phyloP scores from a whole-genome alignment of 768 basidiomycete genomes.

The Collybiopsis luxurians region DNA sequence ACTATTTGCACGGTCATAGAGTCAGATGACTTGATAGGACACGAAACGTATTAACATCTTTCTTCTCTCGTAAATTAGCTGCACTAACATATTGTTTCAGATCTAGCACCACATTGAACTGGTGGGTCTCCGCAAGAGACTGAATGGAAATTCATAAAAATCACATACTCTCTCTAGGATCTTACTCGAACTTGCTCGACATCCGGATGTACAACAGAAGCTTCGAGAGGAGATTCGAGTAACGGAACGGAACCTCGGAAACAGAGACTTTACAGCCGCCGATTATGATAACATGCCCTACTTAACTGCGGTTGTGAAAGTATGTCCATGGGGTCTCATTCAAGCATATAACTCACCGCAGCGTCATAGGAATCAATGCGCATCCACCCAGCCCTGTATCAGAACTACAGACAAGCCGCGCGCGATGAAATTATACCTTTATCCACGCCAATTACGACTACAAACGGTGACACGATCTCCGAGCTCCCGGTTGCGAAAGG shows the following conservation, averaged over 20 bases:
- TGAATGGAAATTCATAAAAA: no score
- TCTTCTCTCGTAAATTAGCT: constrained; percentile 30
- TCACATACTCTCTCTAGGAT: constrained; percentile 49
- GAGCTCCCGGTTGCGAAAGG: constrained; percentile 50
- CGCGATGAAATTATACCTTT: constrained; percentile 60
- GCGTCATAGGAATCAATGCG: constrained; percentile 45
- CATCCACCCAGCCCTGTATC: constrained; percentile 50
- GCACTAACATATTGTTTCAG: neutral
- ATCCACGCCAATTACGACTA: constrained; percentile 46
- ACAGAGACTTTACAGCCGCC: constrained; percentile 37
- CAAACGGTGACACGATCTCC: constrained; percentile 38
- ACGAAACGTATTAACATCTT: constrained; percentile 33
- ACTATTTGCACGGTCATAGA: no score
- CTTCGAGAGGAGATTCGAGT: constrained; percentile 60
- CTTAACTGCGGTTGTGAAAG: constrained; percentile 47
- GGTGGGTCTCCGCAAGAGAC: no score
- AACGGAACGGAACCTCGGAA: constrained; percentile 31
- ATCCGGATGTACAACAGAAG: constrained; percentile 54
- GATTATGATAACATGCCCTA: constrained; percentile 54
- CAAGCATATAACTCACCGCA: neutral
- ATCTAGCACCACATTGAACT: constrained; percentile 23
- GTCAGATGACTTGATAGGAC: neutral
- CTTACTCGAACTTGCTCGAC: constrained; percentile 57
- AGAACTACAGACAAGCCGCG: constrained; percentile 48
- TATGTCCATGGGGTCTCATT: constrained; percentile 10